These are phyloP conservation scores for Vitis labrusca DNA, from an alignment of 164 flowering plant species.

Conservation along the genomic window DNA sequence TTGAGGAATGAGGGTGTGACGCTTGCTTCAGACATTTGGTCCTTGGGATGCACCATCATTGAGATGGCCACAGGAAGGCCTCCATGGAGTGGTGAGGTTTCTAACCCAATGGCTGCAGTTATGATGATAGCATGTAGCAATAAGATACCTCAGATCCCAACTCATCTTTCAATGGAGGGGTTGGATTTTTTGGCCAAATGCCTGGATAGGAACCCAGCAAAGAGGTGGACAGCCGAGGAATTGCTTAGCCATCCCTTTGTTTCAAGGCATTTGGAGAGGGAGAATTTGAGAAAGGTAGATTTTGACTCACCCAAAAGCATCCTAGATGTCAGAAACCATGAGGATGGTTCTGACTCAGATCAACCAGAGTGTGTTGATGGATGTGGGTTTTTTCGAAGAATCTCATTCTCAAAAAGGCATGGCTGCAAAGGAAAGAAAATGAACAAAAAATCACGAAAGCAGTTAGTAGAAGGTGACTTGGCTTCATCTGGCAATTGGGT, in stretches of 20 bases:
- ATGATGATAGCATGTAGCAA: conserved; percentile 40
- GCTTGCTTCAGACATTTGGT: conserved; percentile 57
- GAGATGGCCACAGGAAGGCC: conserved; percentile 66
- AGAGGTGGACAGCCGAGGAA: conserved; percentile 38
- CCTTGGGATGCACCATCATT: conserved; percentile 62
- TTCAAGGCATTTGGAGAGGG: conserved; percentile 1
- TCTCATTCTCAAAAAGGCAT: conserved; percentile 19
- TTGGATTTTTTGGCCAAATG: conserved; percentile 56
- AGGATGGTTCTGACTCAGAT: conserved; percentile 18
- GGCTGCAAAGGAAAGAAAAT: not conserved
- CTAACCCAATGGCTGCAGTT: conserved; percentile 38
- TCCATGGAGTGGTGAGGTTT: conserved; percentile 33
- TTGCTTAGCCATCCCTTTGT: conserved; percentile 58
- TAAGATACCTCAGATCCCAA: conserved; percentile 41
- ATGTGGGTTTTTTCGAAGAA: conserved; percentile 6
- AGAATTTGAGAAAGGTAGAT: not conserved
- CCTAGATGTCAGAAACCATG: conserved; percentile 21
- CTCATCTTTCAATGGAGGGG: conserved; percentile 37
- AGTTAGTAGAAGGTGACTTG: conserved; percentile 10
- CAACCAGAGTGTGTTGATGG: conserved; percentile 3
- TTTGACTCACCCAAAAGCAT: conserved; percentile 39
- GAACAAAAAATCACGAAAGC: conserved; percentile 5
- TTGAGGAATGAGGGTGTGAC: conserved; percentile 35
- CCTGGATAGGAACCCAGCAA: conserved; percentile 37
- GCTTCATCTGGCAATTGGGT: conserved; percentile 38